phyloP scores from a whole-genome alignment of 768 basidiomycete genomes.

The Lentinula sp. region DNA sequence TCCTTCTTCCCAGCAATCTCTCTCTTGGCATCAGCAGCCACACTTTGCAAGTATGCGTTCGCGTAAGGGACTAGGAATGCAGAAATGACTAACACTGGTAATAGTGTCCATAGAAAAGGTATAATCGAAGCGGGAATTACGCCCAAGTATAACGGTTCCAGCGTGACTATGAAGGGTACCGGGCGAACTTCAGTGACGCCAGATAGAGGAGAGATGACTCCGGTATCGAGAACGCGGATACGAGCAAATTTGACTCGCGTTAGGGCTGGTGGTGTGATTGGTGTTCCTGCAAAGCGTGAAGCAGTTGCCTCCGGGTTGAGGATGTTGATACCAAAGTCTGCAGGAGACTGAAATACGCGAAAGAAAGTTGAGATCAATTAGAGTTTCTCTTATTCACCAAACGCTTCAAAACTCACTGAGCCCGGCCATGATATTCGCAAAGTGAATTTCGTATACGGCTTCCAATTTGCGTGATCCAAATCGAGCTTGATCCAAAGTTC shows the following conservation, averaged over 20 bases:
- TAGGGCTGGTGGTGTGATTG: neutral
- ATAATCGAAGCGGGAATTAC: constrained; percentile 48
- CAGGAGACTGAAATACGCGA: constrained; percentile 25
- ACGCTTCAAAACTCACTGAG: constrained; percentile 20
- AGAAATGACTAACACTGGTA: neutral
- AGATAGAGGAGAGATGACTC: constrained; percentile 38
- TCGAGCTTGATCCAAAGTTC: constrained; percentile 28
- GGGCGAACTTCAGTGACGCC: constrained; percentile 14
- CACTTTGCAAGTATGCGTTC: neutral
- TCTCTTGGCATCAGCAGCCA: neutral
- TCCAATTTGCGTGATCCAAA: constrained; percentile 21
- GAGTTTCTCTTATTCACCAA: neutral
- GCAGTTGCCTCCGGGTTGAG: constrained; percentile 19
- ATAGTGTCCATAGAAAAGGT: neutral
- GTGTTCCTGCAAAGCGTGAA: neutral
- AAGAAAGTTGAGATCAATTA: neutral
- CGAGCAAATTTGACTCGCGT: constrained; percentile 51
- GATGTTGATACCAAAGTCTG: constrained; percentile 29
- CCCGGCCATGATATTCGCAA: constrained; percentile 30
- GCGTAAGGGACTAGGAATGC: neutral
- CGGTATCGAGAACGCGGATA: constrained; percentile 46
- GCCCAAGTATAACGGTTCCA: constrained; percentile 59
- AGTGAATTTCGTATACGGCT: constrained; percentile 19
- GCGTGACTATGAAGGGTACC: constrained; percentile 44
- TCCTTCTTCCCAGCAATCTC: neutral